These are phyloP conservation scores for Penicillium parvum DNA, from an alignment of 495 filamentous ascomycete genomes.

Conservation along the genomic window DNA sequence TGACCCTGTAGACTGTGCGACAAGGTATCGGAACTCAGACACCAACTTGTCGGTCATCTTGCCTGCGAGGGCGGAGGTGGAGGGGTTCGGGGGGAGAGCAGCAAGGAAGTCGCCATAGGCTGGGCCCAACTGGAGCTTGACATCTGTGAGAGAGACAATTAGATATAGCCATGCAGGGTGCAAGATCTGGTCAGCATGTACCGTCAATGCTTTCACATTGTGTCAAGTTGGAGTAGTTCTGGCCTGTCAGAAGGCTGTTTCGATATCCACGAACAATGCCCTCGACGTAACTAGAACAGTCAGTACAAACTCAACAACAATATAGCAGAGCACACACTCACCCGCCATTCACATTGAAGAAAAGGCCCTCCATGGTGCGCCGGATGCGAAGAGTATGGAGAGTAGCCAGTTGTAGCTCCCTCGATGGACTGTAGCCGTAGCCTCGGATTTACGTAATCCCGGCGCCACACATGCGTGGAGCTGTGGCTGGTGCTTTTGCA, in stretches of 20 bases:
- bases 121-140: constrained; percentile 94
- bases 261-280: constrained; percentile 96
- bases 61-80: constrained; percentile 88
- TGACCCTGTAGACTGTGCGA: constrained; percentile 84
- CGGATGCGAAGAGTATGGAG: constrained; percentile 15
- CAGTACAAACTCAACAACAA: constrained; percentile 13
- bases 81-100: constrained; percentile 91
- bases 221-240: constrained; percentile 92
- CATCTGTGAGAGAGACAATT: constrained; percentile 53
- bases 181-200: constrained; percentile 32
- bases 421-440: constrained; percentile 12
- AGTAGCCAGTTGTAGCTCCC: constrained; percentile 19
- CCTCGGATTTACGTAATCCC: constrained; percentile 24
- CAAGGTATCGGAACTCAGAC: constrained; percentile 92
- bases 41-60: constrained; percentile 98
- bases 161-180: not conserved
- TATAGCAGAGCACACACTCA: constrained; percentile 33
- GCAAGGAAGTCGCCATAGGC: constrained; percentile 97
- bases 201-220: constrained; percentile 99
- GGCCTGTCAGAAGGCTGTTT: constrained; percentile 82
- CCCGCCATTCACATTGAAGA: constrained; percentile 95
- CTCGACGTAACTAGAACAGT: constrained; percentile 73
- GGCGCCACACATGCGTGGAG: constrained; percentile 25
- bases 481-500: constrained; percentile 26
- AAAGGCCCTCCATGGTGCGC: constrained; percentile 80